Evolutionary conservation across 371 early-diverging fungal species (phyloP).

Genomic region (Batkoa obscura): DNA sequence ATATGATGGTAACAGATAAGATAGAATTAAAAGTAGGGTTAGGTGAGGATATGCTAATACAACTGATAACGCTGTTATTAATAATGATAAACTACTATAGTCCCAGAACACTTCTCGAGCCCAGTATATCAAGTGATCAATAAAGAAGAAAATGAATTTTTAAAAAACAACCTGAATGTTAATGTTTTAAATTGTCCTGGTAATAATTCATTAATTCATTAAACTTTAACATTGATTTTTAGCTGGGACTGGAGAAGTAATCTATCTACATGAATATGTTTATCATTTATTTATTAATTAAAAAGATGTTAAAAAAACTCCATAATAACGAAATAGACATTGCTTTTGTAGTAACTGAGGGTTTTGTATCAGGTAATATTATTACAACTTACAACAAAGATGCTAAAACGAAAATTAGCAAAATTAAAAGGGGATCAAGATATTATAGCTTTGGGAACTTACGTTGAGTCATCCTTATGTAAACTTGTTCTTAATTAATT

Average conservation of each 20-base stretch:
- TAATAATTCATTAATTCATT: not conserved
- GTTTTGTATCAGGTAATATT: not conserved
- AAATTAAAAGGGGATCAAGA: not conserved
- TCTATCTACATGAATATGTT: not conserved
- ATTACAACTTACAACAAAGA: not conserved
- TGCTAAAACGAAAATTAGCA: not conserved
- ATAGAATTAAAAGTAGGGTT: too few species aligned
- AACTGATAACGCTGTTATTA: too few species aligned
- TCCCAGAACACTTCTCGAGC: not conserved
- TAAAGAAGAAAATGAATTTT: not conserved
- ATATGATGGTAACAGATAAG: too few species aligned
- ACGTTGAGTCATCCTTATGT: not conserved
- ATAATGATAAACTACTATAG: not conserved
- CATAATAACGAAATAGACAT: not conserved
- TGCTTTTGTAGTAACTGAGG: not conserved
- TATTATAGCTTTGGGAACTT: not conserved
- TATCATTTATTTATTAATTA: not conserved
- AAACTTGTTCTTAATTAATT: not conserved
- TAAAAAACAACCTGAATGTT: not conserved
- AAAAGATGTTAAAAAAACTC: not conserved
- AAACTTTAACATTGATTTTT: not conserved
- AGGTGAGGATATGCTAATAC: too few species aligned
- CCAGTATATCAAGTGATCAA: not conserved
- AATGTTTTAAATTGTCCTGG: constrained; percentile 1
- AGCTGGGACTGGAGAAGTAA: constrained; percentile 1